phyloP scores from a whole-genome alignment of 2,329 filamentous ascomycete species.

The Ustilaginoidea virens region DNA sequence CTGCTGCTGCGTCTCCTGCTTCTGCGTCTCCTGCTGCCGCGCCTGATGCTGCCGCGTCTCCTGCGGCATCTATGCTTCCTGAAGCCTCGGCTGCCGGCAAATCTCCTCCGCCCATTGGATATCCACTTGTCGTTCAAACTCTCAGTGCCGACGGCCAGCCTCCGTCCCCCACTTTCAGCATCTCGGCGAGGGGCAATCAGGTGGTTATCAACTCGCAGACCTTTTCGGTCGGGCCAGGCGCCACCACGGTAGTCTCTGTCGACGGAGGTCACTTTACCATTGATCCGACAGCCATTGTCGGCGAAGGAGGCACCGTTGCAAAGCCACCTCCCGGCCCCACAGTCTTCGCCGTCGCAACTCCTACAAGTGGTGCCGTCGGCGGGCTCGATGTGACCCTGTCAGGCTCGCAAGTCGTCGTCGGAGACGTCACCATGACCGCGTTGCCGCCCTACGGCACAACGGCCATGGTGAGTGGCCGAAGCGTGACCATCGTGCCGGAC shows the following conservation, averaged over 20 bases:
- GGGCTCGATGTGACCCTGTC: conserved; percentile 26
- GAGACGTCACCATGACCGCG: conserved; percentile 25
- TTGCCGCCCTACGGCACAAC: conserved; percentile 21
- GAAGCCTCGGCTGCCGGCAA: too few relatives aligned
- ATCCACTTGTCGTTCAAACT: too few relatives aligned
- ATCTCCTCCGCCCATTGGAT: too few relatives aligned
- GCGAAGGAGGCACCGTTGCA: conserved; percentile 26
- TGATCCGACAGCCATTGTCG: conserved; percentile 27
- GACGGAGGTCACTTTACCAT: conserved; percentile 30
- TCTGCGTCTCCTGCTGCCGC: too few relatives aligned
- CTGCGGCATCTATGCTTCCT: too few relatives aligned
- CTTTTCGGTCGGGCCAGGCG: conserved; percentile 21
- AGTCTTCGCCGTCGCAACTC: conserved; percentile 15
- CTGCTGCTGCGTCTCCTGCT: too few relatives aligned
- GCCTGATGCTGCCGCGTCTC: too few relatives aligned
- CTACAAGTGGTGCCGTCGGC: conserved; percentile 22
- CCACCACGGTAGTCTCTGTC: conserved; percentile 27
- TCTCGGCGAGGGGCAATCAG: conserved; percentile 27
- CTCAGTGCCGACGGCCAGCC: conserved; percentile 2
- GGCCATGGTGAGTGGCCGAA: conserved; percentile 16
- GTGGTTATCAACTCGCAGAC: conserved; percentile 34
- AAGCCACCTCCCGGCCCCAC: conserved; percentile 21
- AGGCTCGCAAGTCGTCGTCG: conserved; percentile 24
- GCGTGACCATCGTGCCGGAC: conserved; percentile 19
- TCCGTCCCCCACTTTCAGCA: conserved; percentile 16